These are phyloP conservation scores for Halenospora varia DNA, from an alignment of 495 filamentous ascomycete species.

Conservation along the genomic window DNA sequence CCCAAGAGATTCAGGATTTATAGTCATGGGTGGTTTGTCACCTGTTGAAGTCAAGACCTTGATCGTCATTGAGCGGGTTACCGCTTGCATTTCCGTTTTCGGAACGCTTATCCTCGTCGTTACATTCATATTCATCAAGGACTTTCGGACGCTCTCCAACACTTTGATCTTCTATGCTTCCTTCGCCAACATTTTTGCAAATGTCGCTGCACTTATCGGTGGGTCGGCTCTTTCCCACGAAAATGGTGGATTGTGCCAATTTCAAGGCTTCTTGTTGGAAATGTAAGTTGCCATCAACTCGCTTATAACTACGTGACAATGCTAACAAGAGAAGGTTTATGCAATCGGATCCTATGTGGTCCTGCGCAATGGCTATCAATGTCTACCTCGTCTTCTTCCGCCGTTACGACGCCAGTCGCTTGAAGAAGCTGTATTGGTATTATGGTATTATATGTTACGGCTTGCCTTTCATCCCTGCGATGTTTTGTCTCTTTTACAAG, in stretches of 20 bases:
- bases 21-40: neutral
- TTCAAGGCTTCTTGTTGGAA: conserved; percentile 72
- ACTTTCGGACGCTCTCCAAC: conserved; percentile 73
- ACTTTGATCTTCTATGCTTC: conserved; percentile 79
- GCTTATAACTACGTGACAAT: conserved; percentile 33
- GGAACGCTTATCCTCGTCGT: conserved; percentile 67
- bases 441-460: conserved; percentile 75
- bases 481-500: conserved; percentile 61
- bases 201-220: conserved; percentile 70
- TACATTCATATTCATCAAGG: conserved; percentile 57
- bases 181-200: conserved; percentile 76
- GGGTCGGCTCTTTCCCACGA: conserved; percentile 47
- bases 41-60: conserved; percentile 28
- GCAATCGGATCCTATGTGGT: conserved; percentile 56
- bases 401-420: conserved; percentile 57
- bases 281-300: conserved; percentile 37
- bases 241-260: conserved; percentile 58
- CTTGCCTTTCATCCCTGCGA: conserved; percentile 62
- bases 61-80: conserved; percentile 40
- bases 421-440: conserved; percentile 63
- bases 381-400: conserved; percentile 83
- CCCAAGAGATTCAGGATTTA: no score
- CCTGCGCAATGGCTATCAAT: conserved; percentile 78
- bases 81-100: conserved; percentile 58
- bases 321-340: conserved; percentile 42